Evolutionary conservation across 371 early-diverging fungal species (phyloP).

Genomic region (Batrachochytrium dendrobatidis): DNA sequence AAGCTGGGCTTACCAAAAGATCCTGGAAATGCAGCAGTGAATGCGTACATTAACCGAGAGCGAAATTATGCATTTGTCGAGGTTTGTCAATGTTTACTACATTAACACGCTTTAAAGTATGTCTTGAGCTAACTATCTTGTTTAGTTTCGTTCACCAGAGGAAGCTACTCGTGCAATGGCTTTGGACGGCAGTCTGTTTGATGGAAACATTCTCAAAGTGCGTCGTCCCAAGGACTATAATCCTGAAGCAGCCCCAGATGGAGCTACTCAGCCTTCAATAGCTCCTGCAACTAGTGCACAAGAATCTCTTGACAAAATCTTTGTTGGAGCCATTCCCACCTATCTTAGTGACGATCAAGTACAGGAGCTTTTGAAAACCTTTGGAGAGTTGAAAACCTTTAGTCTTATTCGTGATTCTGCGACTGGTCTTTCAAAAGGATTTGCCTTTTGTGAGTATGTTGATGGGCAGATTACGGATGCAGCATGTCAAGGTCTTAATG

Average conservation of each 20-base stretch:
- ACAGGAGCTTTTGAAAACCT: conserved; percentile 81
- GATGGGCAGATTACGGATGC: conserved; percentile 84
- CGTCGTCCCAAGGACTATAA: conserved; percentile 93
- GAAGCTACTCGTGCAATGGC: conserved; percentile 88
- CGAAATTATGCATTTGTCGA: conserved; percentile 94
- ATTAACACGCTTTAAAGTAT: background rate
- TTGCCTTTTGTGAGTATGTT: conserved; percentile 93
- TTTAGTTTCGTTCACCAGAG: conserved; percentile 74
- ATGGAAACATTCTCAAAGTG: conserved; percentile 77
- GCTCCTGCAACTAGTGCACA: conserved; percentile 75
- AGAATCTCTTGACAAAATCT: conserved; percentile 88
- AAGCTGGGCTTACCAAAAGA: conserved; percentile 55
- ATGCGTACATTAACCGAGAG: conserved; percentile 82
- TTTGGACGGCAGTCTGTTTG: conserved; percentile 83
- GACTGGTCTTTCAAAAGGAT: conserved; percentile 84
- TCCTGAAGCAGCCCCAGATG: conserved; percentile 31
- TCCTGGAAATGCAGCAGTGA: conserved; percentile 59
- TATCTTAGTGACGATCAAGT: conserved; percentile 91
- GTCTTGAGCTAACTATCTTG: conserved; percentile 2
- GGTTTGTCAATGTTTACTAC: conserved; percentile 31
- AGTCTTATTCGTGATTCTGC: conserved; percentile 81
- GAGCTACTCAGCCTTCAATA: conserved; percentile 27
- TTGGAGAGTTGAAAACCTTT: conserved; percentile 88
- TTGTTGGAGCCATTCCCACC: conserved; percentile 85
- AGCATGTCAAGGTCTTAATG: conserved; percentile 89